Percentiles rank a stretch among this genome's conserved stretches.
Evolutionary conservation across 208 protist species (phyloP).

Genomic region (Leishmania tarentolae): DNA sequence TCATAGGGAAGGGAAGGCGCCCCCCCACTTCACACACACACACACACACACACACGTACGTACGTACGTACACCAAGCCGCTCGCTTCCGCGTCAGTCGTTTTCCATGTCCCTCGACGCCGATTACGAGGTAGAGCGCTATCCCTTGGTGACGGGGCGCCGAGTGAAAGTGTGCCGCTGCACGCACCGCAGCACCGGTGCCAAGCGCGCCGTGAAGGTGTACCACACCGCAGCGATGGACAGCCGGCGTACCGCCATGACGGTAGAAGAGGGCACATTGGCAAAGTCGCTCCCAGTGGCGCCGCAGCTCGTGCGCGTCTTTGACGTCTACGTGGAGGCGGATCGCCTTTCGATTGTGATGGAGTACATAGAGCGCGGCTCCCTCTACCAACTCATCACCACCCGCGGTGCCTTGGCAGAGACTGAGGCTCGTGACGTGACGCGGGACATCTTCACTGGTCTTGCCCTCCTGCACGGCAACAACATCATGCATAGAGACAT

Average conservation of each 20-base stretch:
- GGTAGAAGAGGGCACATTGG: conserved; percentile 60
- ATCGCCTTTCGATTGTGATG: conserved; percentile 93
- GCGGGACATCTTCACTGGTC: conserved; percentile 94
- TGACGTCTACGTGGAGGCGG: conserved; percentile 84
- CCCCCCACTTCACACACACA: neutral
- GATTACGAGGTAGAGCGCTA: conserved; percentile 59
- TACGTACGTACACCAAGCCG: neutral
- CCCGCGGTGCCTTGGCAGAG: conserved; percentile 90
- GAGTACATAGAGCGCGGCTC: conserved; percentile 98
- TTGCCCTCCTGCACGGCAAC: conserved; percentile 93
- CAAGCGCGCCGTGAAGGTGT: conserved; percentile 63
- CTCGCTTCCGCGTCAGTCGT: too few relatives aligned
- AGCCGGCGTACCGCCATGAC: conserved; percentile 43
- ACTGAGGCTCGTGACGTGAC: conserved; percentile 92
- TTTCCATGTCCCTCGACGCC: conserved; percentile 45
- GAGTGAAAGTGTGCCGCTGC: conserved; percentile 58
- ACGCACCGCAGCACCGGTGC: conserved; percentile 43
- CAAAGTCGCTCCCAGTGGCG: conserved; percentile 42
- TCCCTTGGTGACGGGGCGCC: conserved; percentile 38
- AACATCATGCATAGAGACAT: conserved; percentile 99
- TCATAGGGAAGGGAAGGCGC: neutral
- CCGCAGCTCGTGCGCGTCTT: conserved; percentile 85
- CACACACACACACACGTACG: neutral
- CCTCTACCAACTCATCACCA: conserved; percentile 95
- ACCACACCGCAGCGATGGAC: conserved; percentile 44